phyloP scores from a whole-genome alignment of 495 filamentous ascomycete genomes.

The Trichoderma erinaceum region DNA sequence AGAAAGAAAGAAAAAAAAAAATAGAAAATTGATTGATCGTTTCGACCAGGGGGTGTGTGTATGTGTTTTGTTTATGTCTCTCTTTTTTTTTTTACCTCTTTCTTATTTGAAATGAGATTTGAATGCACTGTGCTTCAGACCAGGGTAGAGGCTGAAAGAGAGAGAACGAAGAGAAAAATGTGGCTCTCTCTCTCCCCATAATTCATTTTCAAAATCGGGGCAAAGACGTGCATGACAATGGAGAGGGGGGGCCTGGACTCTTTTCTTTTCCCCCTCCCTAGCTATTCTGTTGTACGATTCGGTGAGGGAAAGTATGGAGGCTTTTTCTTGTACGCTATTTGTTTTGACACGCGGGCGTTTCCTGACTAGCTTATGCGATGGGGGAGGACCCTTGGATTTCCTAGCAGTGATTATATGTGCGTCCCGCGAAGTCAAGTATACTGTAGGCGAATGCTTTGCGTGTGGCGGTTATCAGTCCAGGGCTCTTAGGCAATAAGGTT shows the following conservation, averaged over 20 bases:
- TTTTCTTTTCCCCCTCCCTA: neutral
- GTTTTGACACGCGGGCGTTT: too few relatives aligned
- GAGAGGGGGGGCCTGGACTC: neutral
- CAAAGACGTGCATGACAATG: constrained; percentile 12
- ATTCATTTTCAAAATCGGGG: neutral
- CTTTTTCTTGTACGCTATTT: too few relatives aligned
- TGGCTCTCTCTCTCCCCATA: neutral
- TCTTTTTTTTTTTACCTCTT: too few relatives aligned
- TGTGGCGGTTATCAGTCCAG: too few relatives aligned
- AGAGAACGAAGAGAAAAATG: neutral
- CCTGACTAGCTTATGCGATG: too few relatives aligned
- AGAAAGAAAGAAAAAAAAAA: neutral
- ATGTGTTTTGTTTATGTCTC: neutral
- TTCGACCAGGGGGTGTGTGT: neutral
- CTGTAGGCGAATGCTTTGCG: too few relatives aligned
- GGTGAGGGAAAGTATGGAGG: neutral
- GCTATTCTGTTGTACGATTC: neutral
- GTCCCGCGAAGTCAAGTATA: too few relatives aligned
- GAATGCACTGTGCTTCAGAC: too few relatives aligned
- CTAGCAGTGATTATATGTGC: too few relatives aligned
- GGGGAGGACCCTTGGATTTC: too few relatives aligned
- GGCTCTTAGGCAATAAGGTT: too few relatives aligned
- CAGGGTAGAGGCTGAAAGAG: neutral
- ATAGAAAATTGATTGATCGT: constrained; percentile 4
- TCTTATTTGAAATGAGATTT: too few relatives aligned